phyloP scores from a whole-genome alignment of 345 rosid genomes.

The rapeseed (Brassica napus) region Da-Ae NC_063441.1:16545501-16546000 shows the following conservation, averaged over 20 bases:
- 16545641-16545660: background rate
- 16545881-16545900: background rate
- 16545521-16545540: slow-evolving; percentile 59
- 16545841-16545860: background rate
- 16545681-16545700: background rate
- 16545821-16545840: too few relatives aligned
- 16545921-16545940: slow-evolving; percentile 2
- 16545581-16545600: slow-evolving; percentile 43
- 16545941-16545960: background rate
- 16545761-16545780: background rate
- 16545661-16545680: background rate
- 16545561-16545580: slow-evolving; percentile 84
- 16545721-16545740: too few relatives aligned
- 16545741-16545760: background rate
- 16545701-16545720: too few relatives aligned
- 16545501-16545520: slow-evolving; percentile 58
- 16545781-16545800: background rate
- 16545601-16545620: background rate
- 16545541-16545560: slow-evolving; percentile 77
- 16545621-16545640: background rate
- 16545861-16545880: background rate
- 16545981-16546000: background rate
- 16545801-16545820: background rate
- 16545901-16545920: background rate
- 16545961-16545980: background rate